Base-by-base conservation (phyloP, 768 basidiomycete species). In the Auricularia sp. region DNA sequence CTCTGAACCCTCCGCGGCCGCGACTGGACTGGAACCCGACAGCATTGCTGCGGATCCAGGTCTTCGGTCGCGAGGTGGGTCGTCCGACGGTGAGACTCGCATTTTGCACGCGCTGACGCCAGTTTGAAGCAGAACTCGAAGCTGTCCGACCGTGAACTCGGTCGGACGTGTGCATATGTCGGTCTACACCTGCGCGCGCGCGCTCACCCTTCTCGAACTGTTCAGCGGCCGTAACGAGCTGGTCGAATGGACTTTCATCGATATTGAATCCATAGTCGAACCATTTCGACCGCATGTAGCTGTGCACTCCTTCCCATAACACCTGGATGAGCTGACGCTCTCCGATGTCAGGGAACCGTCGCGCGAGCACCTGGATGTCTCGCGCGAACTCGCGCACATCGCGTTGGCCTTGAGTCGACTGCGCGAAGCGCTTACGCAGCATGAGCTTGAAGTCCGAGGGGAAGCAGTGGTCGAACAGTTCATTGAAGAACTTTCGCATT, bases 391-490 rank as follows among this genome's bases (percentile, higher is more conserved):
- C 73, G 0, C 70, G 65, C 0, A 81, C 75, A 0, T 68, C 70
- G 10, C 69, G 71, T 1, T 71, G 61, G 1, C 70, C 65, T 59
- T 80, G 78, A 1, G 54, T 63, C 6, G 64, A 67, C 0, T 61
- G 42, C 0, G 68, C 54, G 0, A 80, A 66, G 21, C 73, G 72
- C 4, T 71, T 65, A 0, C 70, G 37, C 63, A 75, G 75, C 33
- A 75, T 61, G 6, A 69, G 45, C 0, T 68, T 37, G 54, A 71
- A 78, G 58, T 76, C 66, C 0, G 71, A 61, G 0, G 77, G 77
- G 68, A 79, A 79, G 36, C 77, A 77, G 33, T 75, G 75, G 24
- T 78, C 69, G 63, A 76, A 78, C n/a, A 79, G 16, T 35, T 70
- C 73, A 3, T 63, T 29, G 62, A 77, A 77, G 65, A 78, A 78